Conservation (phyloP, 2,329 filamentous ascomycete genomes). For the Eutypa lata region DNA sequence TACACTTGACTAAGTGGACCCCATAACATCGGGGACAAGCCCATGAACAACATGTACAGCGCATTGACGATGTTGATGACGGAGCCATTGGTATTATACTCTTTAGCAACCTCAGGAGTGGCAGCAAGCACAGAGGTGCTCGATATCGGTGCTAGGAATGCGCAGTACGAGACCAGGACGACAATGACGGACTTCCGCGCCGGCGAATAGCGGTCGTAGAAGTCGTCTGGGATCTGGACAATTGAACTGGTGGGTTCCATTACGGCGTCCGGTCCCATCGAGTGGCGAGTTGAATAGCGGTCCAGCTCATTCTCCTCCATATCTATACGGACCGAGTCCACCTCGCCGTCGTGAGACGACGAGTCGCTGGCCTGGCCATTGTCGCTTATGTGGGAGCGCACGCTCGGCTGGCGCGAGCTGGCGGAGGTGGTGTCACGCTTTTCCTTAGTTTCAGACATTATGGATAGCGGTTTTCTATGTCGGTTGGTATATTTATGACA, state of each 20-base stretch:
- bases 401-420: neutral
- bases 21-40: conserved; percentile 66
- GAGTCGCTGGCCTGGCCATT: conserved; percentile 7
- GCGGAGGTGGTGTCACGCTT: neutral
- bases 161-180: conserved; percentile 67
- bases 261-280: conserved; percentile 25
- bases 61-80: conserved; percentile 75
- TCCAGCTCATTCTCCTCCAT: conserved; percentile 16
- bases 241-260: conserved; percentile 26
- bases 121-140: conserved; percentile 72
- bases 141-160: conserved; percentile 72
- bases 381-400: neutral
- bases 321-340: conserved; percentile 11
- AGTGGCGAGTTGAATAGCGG: conserved; percentile 26
- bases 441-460: neutral
- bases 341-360: conserved; percentile 10
- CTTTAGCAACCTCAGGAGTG: conserved; percentile 67
- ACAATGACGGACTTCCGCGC: conserved; percentile 66
- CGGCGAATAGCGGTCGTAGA: conserved; percentile 64
- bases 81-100: conserved; percentile 62
- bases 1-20: conserved; percentile 68
- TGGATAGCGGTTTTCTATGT: neutral
- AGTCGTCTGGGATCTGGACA: conserved; percentile 44
- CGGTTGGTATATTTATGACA: neutral
- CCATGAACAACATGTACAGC: conserved; percentile 69